phyloP scores from a whole-genome alignment of 129 eudicot genomes.

The Arctium minus region DNA sequence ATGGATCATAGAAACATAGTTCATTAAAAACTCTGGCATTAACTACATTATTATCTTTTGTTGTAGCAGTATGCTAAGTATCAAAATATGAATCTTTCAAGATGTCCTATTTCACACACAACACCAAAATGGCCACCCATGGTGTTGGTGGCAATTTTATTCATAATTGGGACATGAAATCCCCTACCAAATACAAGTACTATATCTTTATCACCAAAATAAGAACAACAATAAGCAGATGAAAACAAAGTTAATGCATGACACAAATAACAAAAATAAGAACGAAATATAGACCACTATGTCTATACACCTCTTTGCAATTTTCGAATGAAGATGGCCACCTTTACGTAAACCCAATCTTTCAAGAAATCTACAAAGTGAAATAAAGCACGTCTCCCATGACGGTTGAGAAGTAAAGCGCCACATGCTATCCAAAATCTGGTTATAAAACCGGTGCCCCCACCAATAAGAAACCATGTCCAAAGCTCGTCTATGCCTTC shows the following conservation, averaged over 20 bases:
- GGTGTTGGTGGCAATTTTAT: not conserved
- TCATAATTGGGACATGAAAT: not conserved
- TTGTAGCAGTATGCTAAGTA: not conserved
- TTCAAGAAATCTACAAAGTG: not conserved
- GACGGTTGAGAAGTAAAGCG: not conserved
- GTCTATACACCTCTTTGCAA: not conserved
- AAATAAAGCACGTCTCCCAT: not conserved
- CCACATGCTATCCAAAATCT: not conserved
- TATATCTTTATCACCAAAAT: too few relatives aligned
- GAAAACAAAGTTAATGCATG: not conserved
- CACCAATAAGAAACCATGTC: constrained; percentile 6
- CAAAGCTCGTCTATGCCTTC: not conserved
- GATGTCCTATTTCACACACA: not conserved
- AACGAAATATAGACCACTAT: not conserved
- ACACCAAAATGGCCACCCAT: not conserved
- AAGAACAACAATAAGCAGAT: too few relatives aligned
- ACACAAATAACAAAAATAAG: not conserved
- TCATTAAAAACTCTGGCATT: not conserved
- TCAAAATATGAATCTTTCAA: not conserved
- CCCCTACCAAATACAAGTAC: too few relatives aligned
- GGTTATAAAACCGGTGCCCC: not conserved
- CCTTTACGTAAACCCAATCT: not conserved
- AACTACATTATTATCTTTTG: not conserved
- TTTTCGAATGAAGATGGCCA: not conserved
- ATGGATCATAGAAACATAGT: not conserved